phyloP scores from a whole-genome alignment of 1,284 basidiomycete genomes.

The Apiotrichum siamense region DNA sequence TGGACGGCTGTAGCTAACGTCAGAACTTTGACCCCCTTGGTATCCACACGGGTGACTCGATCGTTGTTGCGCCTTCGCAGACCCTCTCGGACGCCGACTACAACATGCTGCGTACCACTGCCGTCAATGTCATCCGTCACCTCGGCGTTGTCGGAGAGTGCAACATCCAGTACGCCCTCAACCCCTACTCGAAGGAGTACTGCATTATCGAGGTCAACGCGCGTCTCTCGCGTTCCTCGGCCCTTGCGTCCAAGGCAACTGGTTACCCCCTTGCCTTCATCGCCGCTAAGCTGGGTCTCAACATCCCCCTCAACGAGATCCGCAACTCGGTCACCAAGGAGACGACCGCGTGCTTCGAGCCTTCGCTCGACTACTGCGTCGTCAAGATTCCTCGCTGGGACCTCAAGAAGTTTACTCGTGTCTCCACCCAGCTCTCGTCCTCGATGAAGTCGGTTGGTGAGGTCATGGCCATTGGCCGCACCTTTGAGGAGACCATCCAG shows the following conservation, averaged over 20 bases:
- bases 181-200: constrained; percentile 90
- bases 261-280: constrained; percentile 98
- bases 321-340: constrained; percentile 95
- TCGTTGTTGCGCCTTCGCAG: constrained; percentile 95
- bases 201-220: constrained; percentile 99
- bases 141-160: constrained; percentile 94
- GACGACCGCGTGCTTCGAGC: constrained; percentile 96
- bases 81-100: constrained; percentile 96
- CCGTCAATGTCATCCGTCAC: constrained; percentile 96
- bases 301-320: constrained; percentile 95
- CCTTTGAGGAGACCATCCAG: constrained; percentile 97
- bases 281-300: constrained; percentile 93
- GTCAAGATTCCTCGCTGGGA: constrained; percentile 99
- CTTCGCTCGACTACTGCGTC: constrained; percentile 92
- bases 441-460: constrained; percentile 99
- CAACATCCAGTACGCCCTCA: constrained; percentile 98
- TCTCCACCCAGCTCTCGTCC: constrained; percentile 77
- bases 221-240: constrained; percentile 96
- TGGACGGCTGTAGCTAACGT: neutral
- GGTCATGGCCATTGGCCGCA: constrained; percentile 97
- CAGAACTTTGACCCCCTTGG: constrained; percentile 98
- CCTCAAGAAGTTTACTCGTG: constrained; percentile 92
- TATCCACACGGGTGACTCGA: constrained; percentile 99
- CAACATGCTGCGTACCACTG: constrained; percentile 97
- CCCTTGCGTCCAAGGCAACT: constrained; percentile 95